Conservation (phyloP, 1,139 yeast genomes). For the Hyphopichia buzzinii region DNA sequence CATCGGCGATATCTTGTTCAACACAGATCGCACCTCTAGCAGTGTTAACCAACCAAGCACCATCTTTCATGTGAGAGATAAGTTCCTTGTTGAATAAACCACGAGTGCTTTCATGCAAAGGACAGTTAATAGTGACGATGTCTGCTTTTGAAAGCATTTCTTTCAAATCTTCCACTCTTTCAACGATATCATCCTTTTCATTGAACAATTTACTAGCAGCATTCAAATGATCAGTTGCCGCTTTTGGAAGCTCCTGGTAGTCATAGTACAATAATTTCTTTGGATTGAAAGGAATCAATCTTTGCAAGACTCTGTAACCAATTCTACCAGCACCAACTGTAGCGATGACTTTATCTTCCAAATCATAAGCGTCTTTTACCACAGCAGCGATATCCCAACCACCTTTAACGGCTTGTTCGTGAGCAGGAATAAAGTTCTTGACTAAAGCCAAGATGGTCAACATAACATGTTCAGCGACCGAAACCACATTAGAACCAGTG, state of each 20-base stretch:
- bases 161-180: constrained; percentile 62
- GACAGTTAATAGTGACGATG: constrained; percentile 75
- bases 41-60: constrained; percentile 77
- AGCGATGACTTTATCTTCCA: constrained; percentile 73
- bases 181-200: constrained; percentile 41
- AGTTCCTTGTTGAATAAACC: constrained; percentile 69
- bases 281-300: constrained; percentile 72
- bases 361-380: constrained; percentile 70
- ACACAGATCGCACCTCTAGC: constrained; percentile 82
- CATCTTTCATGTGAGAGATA: constrained; percentile 71
- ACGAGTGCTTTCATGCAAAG: constrained; percentile 67
- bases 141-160: constrained; percentile 70
- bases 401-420: constrained; percentile 59
- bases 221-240: constrained; percentile 52
- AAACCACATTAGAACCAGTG: constrained; percentile 77
- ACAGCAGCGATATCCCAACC: constrained; percentile 79
- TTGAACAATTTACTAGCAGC: constrained; percentile 38
- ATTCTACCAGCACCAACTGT: constrained; percentile 85
- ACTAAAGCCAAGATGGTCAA: constrained; percentile 73
- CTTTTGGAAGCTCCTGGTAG: constrained; percentile 66
- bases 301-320: constrained; percentile 72
- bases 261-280: constrained; percentile 73
- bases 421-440: constrained; percentile 78
- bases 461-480: constrained; percentile 80
- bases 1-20: constrained; percentile 73